A percentile compares a stretch with the other conserved stretches of the same genome.
Conservation (phyloP, 73 alveolate species). For the Tetrahymena elliotti region DNA sequence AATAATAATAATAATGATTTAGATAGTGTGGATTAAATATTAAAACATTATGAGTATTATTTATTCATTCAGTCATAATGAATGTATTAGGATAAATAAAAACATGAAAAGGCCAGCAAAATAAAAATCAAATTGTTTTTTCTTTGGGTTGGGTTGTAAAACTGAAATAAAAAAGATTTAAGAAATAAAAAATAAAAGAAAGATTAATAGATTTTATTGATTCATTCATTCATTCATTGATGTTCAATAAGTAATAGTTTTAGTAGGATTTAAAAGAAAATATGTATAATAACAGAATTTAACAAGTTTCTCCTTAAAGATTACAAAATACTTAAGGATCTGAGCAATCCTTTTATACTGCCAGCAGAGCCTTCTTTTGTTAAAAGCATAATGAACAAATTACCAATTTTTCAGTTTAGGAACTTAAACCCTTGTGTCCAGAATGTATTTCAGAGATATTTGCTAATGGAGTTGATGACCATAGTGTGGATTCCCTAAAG, state of each 20-base stretch:
- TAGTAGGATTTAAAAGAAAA: neutral
- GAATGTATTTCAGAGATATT: neutral
- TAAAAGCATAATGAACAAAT: neutral
- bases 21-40: too few relatives aligned
- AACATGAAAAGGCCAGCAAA: neutral
- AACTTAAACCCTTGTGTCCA: neutral
- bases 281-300: neutral
- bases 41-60: neutral
- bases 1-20: too few relatives aligned
- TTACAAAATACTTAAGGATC: neutral
- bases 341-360: neutral
- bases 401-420: neutral
- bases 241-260: too few relatives aligned
- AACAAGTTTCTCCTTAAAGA: neutral
- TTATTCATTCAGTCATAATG: neutral
- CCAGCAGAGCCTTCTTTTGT: neutral
- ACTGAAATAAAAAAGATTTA: neutral
- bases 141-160: too few relatives aligned
- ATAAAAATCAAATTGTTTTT: neutral
- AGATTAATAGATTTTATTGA: neutral
- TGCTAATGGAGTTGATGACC: neutral
- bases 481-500: neutral
- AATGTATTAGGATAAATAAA: too few relatives aligned
- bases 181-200: neutral
- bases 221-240: neutral